phyloP scores from a whole-genome alignment of 345 rosid genomes.

The Boechera retrofracta region DNA sequence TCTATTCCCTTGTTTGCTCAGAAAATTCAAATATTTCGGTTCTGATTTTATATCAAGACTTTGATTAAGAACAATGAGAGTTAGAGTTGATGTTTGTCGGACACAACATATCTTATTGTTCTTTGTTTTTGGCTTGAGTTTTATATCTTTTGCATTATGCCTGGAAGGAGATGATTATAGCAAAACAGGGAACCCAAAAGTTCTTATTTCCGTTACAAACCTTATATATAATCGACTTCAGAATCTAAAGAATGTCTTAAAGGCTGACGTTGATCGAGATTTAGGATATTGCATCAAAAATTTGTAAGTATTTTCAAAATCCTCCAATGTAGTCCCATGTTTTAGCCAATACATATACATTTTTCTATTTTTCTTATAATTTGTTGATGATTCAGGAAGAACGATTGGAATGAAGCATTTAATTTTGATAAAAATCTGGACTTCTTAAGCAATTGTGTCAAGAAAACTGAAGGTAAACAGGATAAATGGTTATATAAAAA shows the following conservation, averaged over 20 bases:
- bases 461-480: slow-evolving; percentile 64
- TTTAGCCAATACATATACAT: neutral
- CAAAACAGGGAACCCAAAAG: slow-evolving; percentile 57
- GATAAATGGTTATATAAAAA: neutral
- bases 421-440: slow-evolving; percentile 58
- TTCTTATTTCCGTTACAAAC: slow-evolving; percentile 55
- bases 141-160: slow-evolving; percentile 44
- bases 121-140: slow-evolving; percentile 43
- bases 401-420: slow-evolving; percentile 82
- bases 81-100: slow-evolving; percentile 43
- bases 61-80: slow-evolving; percentile 38
- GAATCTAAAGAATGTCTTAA: slow-evolving; percentile 54
- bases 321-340: neutral
- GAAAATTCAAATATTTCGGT: slow-evolving; percentile 21
- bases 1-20: slow-evolving; percentile 47
- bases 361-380: neutral
- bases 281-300: slow-evolving; percentile 77
- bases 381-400: slow-evolving; percentile 54
- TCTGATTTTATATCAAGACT: slow-evolving; percentile 28
- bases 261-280: slow-evolving; percentile 49
- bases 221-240: slow-evolving; percentile 61
- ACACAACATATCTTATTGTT: slow-evolving; percentile 43
- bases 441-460: slow-evolving; percentile 70
- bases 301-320: slow-evolving; percentile 53
- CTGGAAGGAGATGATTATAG: slow-evolving; percentile 67